Percentiles rank a stretch among this genome's conserved stretches.
Evolutionary conservation across 2,329 filamentous ascomycete species (phyloP).

Genomic region (Aureobasidium sp.): DNA sequence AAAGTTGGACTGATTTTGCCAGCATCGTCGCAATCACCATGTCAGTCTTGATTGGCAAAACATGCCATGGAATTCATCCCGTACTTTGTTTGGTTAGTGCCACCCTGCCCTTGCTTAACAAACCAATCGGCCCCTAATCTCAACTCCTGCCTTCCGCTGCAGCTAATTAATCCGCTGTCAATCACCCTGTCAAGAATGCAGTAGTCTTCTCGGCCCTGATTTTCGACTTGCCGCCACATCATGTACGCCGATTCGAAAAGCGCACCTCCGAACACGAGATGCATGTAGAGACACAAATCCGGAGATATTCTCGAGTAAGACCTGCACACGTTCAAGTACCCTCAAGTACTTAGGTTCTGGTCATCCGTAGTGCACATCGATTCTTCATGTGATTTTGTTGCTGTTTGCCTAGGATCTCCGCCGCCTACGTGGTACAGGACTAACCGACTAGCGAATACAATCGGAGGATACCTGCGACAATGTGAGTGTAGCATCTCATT

Average conservation of each 20-base stretch:
- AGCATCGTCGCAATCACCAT: not conserved
- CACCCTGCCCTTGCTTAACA: conserved; percentile 2
- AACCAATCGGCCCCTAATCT: not conserved
- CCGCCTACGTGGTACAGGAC: not conserved
- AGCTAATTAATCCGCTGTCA: conserved; percentile 4
- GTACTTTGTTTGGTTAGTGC: not conserved
- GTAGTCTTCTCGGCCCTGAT: not conserved
- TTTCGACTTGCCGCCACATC: conserved; percentile 1
- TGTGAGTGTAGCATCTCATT: not conserved
- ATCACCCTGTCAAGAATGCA: conserved; percentile 5
- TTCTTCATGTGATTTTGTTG: not conserved
- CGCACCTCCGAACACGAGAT: not conserved
- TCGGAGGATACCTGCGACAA: not conserved
- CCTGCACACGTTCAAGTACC: not conserved
- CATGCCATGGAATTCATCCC: not conserved
- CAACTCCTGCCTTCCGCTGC: not conserved
- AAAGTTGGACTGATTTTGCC: not conserved
- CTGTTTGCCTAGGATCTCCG: not conserved
- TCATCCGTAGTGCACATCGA: not conserved
- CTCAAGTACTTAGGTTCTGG: not conserved
- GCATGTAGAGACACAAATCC: not conserved
- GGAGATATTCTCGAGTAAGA: not conserved
- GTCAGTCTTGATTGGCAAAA: not conserved
- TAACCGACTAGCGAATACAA: not conserved
- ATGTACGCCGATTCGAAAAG: not conserved